phyloP scores from a whole-genome alignment of 2,329 filamentous ascomycete species.

The Fusarium coffeatum region DNA sequence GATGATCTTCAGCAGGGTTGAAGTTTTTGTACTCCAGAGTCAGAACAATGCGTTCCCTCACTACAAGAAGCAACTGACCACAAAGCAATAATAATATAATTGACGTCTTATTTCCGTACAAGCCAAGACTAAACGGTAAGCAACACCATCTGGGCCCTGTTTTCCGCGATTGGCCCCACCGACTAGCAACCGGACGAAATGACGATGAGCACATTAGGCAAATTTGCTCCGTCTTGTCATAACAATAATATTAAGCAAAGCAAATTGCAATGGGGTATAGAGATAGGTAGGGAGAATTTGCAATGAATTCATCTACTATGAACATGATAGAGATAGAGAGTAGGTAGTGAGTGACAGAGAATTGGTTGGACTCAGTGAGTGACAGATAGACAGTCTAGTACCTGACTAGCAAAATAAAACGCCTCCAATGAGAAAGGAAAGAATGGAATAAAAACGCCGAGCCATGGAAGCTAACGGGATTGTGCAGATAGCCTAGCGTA shows the following conservation, averaged over 20 bases:
- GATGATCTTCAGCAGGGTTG: too few relatives aligned
- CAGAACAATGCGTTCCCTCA: neutral
- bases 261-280: neutral
- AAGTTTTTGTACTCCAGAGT: too few relatives aligned
- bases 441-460: conserved; percentile 17
- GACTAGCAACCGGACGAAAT: neutral
- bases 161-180: neutral
- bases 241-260: neutral
- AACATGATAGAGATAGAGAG: conserved; percentile 1
- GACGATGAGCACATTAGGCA: neutral
- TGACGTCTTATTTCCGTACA: neutral
- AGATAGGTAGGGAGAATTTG: neutral
- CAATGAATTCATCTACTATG: neutral
- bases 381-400: conserved; percentile 32
- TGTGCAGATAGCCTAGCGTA: conserved; percentile 14
- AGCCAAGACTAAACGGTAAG: neutral
- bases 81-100: neutral
- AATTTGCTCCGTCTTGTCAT: neutral
- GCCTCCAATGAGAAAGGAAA: conserved; percentile 30
- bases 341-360: conserved; percentile 6
- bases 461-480: conserved; percentile 21
- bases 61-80: neutral
- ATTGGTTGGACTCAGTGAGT: conserved; percentile 8
- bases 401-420: conserved; percentile 29
- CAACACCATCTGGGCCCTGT: neutral